phyloP scores from a whole-genome alignment of 768 basidiomycete genomes.

The Rhizopogon vulgaris region DNA sequence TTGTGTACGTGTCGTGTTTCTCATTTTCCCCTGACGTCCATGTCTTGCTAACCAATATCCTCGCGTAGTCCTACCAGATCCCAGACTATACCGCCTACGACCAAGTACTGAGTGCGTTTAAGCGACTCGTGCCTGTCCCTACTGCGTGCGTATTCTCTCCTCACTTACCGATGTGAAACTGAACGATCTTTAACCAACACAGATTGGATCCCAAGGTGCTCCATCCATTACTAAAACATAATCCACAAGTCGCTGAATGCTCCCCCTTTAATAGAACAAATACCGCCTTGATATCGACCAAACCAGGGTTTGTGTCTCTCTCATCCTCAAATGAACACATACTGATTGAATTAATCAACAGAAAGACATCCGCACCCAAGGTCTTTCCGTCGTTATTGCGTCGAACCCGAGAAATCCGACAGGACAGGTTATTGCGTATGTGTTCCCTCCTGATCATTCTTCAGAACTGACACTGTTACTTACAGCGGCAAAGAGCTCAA shows the following conservation, averaged over 20 bases:
- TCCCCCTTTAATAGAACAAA: constrained; percentile 36
- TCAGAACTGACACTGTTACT: constrained; percentile 4
- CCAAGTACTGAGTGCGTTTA: constrained; percentile 81
- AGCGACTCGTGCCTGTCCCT: constrained; percentile 83
- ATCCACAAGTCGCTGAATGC: background rate
- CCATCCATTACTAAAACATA: background rate
- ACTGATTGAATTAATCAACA: constrained; percentile 18
- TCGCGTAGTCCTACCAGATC: constrained; percentile 70
- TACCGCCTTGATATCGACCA: constrained; percentile 78
- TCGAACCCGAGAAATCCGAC: constrained; percentile 98
- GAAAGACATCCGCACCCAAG: constrained; percentile 80
- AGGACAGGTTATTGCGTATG: constrained; percentile 75
- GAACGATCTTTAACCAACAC: constrained; percentile 1
- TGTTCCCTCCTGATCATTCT: constrained; percentile 1
- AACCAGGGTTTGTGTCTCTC: constrained; percentile 46
- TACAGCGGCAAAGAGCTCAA: constrained; percentile 72
- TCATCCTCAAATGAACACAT: background rate
- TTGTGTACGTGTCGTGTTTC: constrained; percentile 39
- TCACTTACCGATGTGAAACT: background rate
- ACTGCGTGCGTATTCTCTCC: constrained; percentile 55
- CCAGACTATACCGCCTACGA: constrained; percentile 91
- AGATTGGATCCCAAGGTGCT: constrained; percentile 43
- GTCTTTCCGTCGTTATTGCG: constrained; percentile 77
- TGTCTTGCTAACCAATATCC: background rate
- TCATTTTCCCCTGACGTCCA: background rate